phyloP scores from a whole-genome alignment of 208 protist species.

The Leishmania amazonensis region DNA sequence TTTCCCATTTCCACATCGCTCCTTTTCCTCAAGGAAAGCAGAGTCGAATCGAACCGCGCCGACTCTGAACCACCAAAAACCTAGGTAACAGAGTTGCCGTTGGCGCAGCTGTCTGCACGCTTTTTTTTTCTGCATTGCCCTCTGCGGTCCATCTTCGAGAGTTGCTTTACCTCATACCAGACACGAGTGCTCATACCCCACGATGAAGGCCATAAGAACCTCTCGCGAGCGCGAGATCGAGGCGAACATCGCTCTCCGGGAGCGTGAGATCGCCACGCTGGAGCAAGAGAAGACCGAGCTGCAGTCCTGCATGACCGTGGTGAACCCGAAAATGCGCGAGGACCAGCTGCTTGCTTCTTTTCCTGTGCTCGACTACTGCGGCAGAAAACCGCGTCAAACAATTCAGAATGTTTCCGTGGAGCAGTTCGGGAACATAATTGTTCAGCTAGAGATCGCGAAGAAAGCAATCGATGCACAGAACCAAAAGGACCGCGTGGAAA shows the following conservation, averaged over 20 bases:
- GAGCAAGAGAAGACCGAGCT: conserved; percentile 54
- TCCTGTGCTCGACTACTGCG: conserved; percentile 82
- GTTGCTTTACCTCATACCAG: not conserved
- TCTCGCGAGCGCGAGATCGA: conserved; percentile 74
- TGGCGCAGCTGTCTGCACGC: not conserved
- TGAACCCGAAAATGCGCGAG: conserved; percentile 28
- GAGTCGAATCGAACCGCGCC: not conserved
- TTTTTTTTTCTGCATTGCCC: not conserved
- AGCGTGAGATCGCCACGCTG: conserved; percentile 68
- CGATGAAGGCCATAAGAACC: conserved; percentile 54
- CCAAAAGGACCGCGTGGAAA: conserved; percentile 37
- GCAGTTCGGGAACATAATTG: conserved; percentile 67
- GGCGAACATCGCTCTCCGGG: conserved; percentile 53
- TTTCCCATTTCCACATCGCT: not conserved
- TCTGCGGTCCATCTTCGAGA: not conserved
- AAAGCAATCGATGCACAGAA: conserved; percentile 73
- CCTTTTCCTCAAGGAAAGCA: no score
- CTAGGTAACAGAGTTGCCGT: not conserved
- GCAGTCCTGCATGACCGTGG: conserved; percentile 45
- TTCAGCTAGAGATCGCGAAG: conserved; percentile 71
- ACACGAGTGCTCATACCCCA: not conserved
- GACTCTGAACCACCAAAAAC: not conserved
- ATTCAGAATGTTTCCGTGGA: conserved; percentile 61
- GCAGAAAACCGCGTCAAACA: conserved; percentile 40
- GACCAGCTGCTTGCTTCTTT: conserved; percentile 64